Base-by-base conservation (phyloP, 495 filamentous ascomycete genomes). In the Talaromyces wortmannii region DNA sequence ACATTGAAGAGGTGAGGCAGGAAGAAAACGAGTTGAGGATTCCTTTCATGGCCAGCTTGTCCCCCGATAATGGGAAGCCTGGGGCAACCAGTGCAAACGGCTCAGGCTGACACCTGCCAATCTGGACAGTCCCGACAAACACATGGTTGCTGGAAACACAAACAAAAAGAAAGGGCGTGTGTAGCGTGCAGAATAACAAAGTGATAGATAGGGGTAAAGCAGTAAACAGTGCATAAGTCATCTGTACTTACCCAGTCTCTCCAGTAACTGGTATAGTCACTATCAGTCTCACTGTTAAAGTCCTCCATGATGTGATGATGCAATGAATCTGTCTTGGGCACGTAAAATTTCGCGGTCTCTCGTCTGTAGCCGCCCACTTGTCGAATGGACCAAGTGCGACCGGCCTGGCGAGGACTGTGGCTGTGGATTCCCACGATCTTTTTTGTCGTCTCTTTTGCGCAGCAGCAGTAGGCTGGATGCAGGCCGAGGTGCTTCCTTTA, bases 191-290 rank as follows among this genome's bases (percentile, higher is more conserved):
- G n/a, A 2, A 43, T 43, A 15, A 43, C n/a, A 15, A 43, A 5
- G 40, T 15, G 40, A 43, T 11, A 15, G 40, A 43, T 4, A 15
- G 40, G 40, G 40, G 40, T 5, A 23, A 23, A 23, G 23, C 23
- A 23, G 23, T 23, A 45, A 31, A 55, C 31, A 55, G 53, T 47
- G 15, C 44, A 48, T 17, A 42, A 48, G 42, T 54, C 46, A 56
- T 52, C 55, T 30, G 43, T 40, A 86, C 89, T 71, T 78, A 96
- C 92, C 94, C 94, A 98, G 74, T 98, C 94, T 71, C 94, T 79
- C 94, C 94, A 98, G 75, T 98, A 98, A 72, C 90, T 96, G 32
- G 94, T 96, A 70, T 97, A 98, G 68, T 97, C 95, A 72, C 92
- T 96, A 67, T 98, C 94, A 12, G 95, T 95, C 68, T 98, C 94